Base-by-base conservation (phyloP, 495 filamentous ascomycete species). In the Penicillium antarcticum region DNA sequence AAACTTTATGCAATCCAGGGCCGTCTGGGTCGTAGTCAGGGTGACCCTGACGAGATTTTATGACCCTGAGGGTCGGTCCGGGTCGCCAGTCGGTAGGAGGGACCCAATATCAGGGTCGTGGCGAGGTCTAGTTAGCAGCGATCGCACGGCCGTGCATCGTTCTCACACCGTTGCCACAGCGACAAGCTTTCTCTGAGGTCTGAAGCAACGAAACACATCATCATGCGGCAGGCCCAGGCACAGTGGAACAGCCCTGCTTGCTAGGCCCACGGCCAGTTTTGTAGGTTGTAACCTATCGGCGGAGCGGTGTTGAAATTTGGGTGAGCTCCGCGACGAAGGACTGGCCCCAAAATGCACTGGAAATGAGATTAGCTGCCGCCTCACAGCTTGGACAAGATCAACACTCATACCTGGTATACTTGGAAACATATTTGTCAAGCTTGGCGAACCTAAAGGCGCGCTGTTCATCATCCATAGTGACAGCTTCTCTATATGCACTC, bases 331-430 rank as follows among this genome's bases (percentile, higher is more conserved):
- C 80, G 37, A 97, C 91, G 57, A 98, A 97, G 45, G 85, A 89
- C 62, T 92, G 80, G n/a, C 92, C 92, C 92, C 92, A 98, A 84
- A 95, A 97, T 11, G 92, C 88, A 70, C 89, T 95, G 12, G 11
- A 19, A 5, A 5, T 3, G 18, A 18, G 10, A 10, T 17, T 11
- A 4, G 16, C 21, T 23, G 21, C 21, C 32, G 23, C 31, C n/a
- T 24, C 7, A 21, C 3, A 1, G 6, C 21, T 14, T 48, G 35
- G 7, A 6, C 38, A 12, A 23, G 36, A 24, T 11, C 19, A 26
- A 42, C 72, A 36, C 21, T 23, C 21, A 23, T 74, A 84, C 81
- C 84, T 87, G 0, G 92, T 97, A 67, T 97, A 97, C 65, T 95
- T 96, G 65, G 89, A 94, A 39, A 97, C 91, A 58, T 97, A 96